phyloP scores from a whole-genome alignment of 129 eudicot species.

The Saussurea involucrata region DNA sequence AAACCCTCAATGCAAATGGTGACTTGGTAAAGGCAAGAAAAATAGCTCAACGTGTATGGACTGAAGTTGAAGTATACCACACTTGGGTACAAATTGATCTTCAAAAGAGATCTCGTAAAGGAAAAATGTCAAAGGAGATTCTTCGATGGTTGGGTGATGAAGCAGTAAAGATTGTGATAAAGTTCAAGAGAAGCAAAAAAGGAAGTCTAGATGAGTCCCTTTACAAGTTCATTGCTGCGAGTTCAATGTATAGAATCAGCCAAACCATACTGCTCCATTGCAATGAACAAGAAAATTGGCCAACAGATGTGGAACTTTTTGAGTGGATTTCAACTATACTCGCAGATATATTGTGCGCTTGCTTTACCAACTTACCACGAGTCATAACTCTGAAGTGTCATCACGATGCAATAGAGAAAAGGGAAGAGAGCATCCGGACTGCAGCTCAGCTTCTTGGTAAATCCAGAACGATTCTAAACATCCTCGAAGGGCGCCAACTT shows the following conservation, averaged over 20 bases:
- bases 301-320: slow-evolving; percentile 12
- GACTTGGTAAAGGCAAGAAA: slow-evolving; percentile 2
- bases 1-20: slow-evolving; percentile 2
- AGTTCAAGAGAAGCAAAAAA: not conserved
- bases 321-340: slow-evolving; percentile 15
- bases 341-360: slow-evolving; percentile 23
- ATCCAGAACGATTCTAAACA: slow-evolving; percentile 30
- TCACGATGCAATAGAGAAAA: slow-evolving; percentile 25
- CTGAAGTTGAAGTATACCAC: slow-evolving; percentile 14
- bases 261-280: slow-evolving; percentile 5
- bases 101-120: not conserved
- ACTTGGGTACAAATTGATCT: slow-evolving; percentile 34
- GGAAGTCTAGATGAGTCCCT: not conserved
- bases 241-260: slow-evolving; percentile 37
- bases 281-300: not conserved
- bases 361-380: slow-evolving; percentile 27
- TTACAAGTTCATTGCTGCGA: slow-evolving; percentile 19
- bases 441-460: slow-evolving; percentile 43
- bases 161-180: not conserved
- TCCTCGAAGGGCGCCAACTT: slow-evolving; percentile 1
- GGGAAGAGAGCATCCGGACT: slow-evolving; percentile 20
- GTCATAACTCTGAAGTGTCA: slow-evolving; percentile 30
- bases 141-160: slow-evolving; percentile 13
- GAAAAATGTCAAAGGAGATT: slow-evolving; percentile 15
- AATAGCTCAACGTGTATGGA: slow-evolving; percentile 30